Evolutionary conservation across 1,284 basidiomycete genomes (phyloP).

Genomic region (Neonothopanus nambi): DNA sequence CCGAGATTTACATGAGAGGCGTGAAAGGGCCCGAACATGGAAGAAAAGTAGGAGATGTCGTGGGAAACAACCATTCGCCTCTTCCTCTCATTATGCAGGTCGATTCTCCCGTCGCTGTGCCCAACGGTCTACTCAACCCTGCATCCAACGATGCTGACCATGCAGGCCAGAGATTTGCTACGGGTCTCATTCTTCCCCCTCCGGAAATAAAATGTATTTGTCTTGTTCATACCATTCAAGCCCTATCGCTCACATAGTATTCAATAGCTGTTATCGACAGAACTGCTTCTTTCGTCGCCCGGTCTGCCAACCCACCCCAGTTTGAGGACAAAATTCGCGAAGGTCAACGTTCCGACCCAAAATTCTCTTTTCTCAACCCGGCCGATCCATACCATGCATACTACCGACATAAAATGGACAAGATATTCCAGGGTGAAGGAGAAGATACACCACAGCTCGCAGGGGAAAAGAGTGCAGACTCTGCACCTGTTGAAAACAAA

Average conservation of each 20-base stretch:
- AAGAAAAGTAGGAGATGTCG: constrained; percentile 23
- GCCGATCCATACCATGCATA: constrained; percentile 97
- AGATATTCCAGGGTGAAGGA: constrained; percentile 72
- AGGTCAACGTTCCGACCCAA: constrained; percentile 90
- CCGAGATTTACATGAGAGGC: constrained; percentile 64
- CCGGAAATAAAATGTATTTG: constrained; percentile 85
- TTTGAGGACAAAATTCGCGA: constrained; percentile 97
- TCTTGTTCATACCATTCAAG: constrained; percentile 8
- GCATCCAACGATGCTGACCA: constrained; percentile 40
- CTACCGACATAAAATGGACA: constrained; percentile 87
- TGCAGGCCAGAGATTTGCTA: constrained; percentile 54
- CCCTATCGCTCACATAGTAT: constrained; percentile 11
- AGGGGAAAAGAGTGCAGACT: constrained; percentile 42
- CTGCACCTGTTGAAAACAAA: constrained; percentile 34
- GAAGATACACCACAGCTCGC: constrained; percentile 51
- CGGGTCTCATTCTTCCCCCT: constrained; percentile 88
- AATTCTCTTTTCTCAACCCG: constrained; percentile 95
- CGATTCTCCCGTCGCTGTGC: constrained; percentile 31
- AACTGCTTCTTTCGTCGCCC: constrained; percentile 92
- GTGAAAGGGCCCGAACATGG: constrained; percentile 80
- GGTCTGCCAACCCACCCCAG: constrained; percentile 83
- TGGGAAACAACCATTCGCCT: constrained; percentile 29
- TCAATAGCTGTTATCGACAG: constrained; percentile 88
- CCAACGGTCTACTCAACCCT: constrained; percentile 41
- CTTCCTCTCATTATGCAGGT: constrained; percentile 35